Evolutionary conservation across 208 protist genomes (phyloP).

Genomic region (Leishmania turanica): DNA sequence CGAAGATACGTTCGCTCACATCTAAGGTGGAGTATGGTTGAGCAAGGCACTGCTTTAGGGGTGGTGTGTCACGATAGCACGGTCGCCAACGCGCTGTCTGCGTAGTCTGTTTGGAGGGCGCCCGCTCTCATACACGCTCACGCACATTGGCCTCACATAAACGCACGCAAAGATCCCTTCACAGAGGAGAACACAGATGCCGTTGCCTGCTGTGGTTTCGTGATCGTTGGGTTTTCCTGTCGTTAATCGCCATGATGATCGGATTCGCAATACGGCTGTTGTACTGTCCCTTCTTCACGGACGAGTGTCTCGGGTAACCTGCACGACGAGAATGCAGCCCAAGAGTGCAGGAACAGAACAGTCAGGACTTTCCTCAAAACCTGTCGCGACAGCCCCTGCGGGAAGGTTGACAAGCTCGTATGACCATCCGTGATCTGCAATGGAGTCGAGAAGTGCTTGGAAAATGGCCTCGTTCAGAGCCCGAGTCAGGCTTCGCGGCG

Average conservation of each 20-base stretch:
- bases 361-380: slow-evolving; percentile 18
- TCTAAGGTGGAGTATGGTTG: not conserved
- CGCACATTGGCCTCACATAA: not conserved
- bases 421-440: slow-evolving; percentile 9
- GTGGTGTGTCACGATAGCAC: not conserved
- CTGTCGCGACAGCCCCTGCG: slow-evolving; percentile 8
- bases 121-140: not conserved
- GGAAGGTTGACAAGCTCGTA: slow-evolving; percentile 15
- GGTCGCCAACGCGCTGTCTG: not conserved
- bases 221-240: not conserved
- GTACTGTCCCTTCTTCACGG: not conserved
- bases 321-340: slow-evolving; percentile 30
- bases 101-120: not conserved
- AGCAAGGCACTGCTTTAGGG: not conserved
- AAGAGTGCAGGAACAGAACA: slow-evolving; percentile 17
- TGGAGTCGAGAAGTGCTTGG: slow-evolving; percentile 8
- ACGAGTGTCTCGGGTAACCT: not conserved
- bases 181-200: not conserved
- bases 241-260: not conserved
- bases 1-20: too few species aligned
- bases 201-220: not conserved
- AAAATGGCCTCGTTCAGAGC: slow-evolving; percentile 36
- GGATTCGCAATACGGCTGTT: not conserved
- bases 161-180: not conserved
- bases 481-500: slow-evolving; percentile 39